phyloP scores from a whole-genome alignment of 2,329 filamentous ascomycete genomes.

The Ustulina deusta region DNA sequence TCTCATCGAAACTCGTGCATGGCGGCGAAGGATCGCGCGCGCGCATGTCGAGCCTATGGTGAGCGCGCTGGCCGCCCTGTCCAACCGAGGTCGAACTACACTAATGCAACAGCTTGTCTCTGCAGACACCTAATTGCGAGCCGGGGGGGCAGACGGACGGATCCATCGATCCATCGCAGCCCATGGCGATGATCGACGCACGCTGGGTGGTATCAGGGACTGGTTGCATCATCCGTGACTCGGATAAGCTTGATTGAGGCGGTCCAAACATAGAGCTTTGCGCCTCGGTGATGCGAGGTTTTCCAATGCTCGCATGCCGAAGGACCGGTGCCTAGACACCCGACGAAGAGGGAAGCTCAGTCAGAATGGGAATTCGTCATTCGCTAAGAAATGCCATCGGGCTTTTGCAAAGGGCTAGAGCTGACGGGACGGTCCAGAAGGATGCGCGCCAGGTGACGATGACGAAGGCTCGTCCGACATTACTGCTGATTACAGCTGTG shows the following conservation, averaged over 20 bases:
- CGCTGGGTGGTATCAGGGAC: constrained; percentile 26
- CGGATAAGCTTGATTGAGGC: constrained; percentile 15
- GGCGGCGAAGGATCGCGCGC: constrained; percentile 24
- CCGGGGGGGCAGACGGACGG: constrained; percentile 21
- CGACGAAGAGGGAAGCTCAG: constrained; percentile 17
- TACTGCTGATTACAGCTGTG: constrained; percentile 5
- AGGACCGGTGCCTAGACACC: constrained; percentile 13
- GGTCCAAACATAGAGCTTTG: constrained; percentile 9
- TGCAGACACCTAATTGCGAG: constrained; percentile 11
- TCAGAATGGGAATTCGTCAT: constrained; percentile 22
- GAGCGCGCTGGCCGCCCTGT: constrained; percentile 13
- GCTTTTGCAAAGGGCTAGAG: background rate
- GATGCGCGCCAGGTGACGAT: constrained; percentile 20
- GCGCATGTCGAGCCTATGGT: constrained; percentile 21
- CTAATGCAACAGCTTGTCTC: constrained; percentile 27
- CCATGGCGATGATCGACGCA: constrained; percentile 27
- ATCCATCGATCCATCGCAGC: constrained; percentile 5
- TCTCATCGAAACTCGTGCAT: constrained; percentile 12
- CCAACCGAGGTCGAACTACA: constrained; percentile 17
- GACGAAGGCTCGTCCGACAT: background rate
- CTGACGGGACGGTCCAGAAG: constrained; percentile 18
- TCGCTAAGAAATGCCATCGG: constrained; percentile 10
- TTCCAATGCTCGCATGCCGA: constrained; percentile 7
- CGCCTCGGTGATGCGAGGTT: constrained; percentile 22
- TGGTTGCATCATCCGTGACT: constrained; percentile 19